Evolutionary conservation across 495 filamentous ascomycete species (phyloP).

Genomic region (Xylaria cubensis): DNA sequence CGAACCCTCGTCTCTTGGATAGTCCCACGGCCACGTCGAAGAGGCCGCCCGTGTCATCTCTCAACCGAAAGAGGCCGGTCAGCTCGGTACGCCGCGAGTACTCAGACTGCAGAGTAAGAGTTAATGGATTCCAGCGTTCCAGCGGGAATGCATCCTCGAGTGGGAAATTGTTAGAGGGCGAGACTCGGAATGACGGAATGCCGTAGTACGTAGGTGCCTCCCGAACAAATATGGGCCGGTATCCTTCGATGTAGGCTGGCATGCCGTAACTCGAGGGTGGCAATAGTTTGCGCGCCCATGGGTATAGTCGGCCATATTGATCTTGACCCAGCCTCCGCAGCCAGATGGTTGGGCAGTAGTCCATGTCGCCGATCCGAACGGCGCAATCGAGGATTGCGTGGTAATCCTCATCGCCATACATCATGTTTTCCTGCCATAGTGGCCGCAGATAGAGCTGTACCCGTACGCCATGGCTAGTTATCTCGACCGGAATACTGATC

Average conservation of each 20-base stretch:
- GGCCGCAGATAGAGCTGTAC: neutral
- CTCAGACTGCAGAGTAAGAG: neutral
- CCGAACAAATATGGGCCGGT: neutral
- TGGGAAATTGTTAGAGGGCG: neutral
- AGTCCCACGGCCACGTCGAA: neutral
- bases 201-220: neutral
- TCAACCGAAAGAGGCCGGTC: neutral
- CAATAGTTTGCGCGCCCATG: conserved; percentile 1
- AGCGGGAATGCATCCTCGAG: conserved; percentile 8
- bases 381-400: neutral
- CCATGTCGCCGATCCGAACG: neutral
- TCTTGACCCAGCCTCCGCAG: neutral
- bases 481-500: conserved; percentile 14
- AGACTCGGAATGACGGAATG: conserved; percentile 3
- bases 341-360: conserved; percentile 4
- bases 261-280: neutral
- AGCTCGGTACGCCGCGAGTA: conserved; percentile 6
- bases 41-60: neutral
- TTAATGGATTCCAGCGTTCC: conserved; percentile 6
- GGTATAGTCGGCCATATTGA: neutral
- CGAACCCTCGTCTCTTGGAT: neutral
- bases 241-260: neutral
- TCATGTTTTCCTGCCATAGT: neutral
- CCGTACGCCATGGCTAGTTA: neutral
- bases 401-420: conserved; percentile 5